Percentiles rank a stretch among this genome's conserved stretches.
Evolutionary conservation across 495 filamentous ascomycete genomes (phyloP).

Genomic region (Aspergillus sclerotiicarbonarius): DNA sequence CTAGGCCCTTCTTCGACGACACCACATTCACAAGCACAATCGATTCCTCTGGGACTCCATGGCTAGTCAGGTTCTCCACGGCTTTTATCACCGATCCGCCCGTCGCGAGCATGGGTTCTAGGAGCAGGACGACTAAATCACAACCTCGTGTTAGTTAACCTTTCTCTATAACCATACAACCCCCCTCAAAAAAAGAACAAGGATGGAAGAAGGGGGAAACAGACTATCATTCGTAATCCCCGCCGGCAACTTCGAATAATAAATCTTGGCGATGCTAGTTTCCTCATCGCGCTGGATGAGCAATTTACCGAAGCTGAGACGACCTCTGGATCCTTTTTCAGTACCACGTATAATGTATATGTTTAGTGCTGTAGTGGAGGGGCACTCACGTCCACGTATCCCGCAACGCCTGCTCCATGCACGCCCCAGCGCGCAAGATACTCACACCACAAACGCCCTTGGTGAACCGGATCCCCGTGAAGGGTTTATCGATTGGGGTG

Average conservation of each 20-base stretch:
- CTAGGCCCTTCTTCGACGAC: slow-evolving; percentile 16
- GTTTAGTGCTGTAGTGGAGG: neutral
- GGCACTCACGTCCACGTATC: slow-evolving; percentile 16
- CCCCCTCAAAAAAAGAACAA: too few relatives aligned
- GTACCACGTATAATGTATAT: neutral
- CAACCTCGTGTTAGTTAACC: neutral
- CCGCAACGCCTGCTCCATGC: slow-evolving; percentile 21
- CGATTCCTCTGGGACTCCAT: slow-evolving; percentile 17
- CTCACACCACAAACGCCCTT: slow-evolving; percentile 22
- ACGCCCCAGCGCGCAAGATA: slow-evolving; percentile 22
- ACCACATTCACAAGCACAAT: slow-evolving; percentile 24
- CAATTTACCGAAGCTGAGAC: slow-evolving; percentile 21
- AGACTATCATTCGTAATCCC: slow-evolving; percentile 13
- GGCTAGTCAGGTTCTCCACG: slow-evolving; percentile 11
- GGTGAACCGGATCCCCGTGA: slow-evolving; percentile 10
- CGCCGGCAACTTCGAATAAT: slow-evolving; percentile 22
- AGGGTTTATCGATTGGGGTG: slow-evolving; percentile 13
- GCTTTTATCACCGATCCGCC: slow-evolving; percentile 22
- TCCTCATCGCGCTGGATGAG: slow-evolving; percentile 26
- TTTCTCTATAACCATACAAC: neutral
- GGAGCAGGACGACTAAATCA: slow-evolving; percentile 17
- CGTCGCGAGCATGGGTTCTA: slow-evolving; percentile 26
- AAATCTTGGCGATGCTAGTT: slow-evolving; percentile 15
- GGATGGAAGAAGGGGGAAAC: neutral
- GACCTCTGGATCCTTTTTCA: slow-evolving; percentile 6